phyloP scores from a whole-genome alignment of 768 basidiomycete species.

The Mycena indigotica region DNA sequence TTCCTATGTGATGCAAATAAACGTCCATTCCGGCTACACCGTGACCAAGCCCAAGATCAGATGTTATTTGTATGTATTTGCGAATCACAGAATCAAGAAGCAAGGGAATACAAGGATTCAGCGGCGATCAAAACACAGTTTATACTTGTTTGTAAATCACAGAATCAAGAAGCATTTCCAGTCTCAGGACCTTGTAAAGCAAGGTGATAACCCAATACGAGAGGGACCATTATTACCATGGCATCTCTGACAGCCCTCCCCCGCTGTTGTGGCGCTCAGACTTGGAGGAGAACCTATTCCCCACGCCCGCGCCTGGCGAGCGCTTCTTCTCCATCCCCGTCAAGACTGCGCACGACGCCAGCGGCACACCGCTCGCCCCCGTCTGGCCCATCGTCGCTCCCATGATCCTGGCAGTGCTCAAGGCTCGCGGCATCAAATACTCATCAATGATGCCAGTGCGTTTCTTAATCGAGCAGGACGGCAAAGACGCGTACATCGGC shows the following conservation, averaged over 20 bases:
- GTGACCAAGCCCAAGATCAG: too few relatives aligned
- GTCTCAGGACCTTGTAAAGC: too few relatives aligned
- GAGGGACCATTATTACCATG: slow-evolving; percentile 33
- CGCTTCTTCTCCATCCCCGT: slow-evolving; percentile 23
- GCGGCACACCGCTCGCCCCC: slow-evolving; percentile 35
- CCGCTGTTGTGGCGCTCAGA: slow-evolving; percentile 39
- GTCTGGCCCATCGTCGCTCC: slow-evolving; percentile 38
- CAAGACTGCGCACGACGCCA: slow-evolving; percentile 38
- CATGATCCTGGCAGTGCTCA: slow-evolving; percentile 30
- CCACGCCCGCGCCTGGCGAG: slow-evolving; percentile 18
- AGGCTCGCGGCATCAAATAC: slow-evolving; percentile 17
- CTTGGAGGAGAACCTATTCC: slow-evolving; percentile 32
- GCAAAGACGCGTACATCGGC: slow-evolving; percentile 30
- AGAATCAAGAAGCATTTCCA: too few relatives aligned
- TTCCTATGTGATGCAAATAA: too few relatives aligned
- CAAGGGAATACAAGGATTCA: too few relatives aligned
- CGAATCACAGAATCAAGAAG: too few relatives aligned
- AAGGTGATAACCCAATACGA: slow-evolving; percentile 36
- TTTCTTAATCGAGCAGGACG: slow-evolving; percentile 28
- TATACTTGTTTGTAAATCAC: too few relatives aligned
- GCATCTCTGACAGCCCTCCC: slow-evolving; percentile 39
- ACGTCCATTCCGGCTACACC: too few relatives aligned
- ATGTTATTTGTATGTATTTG: too few relatives aligned
- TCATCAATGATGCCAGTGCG: slow-evolving; percentile 18
- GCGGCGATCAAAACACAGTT: too few relatives aligned